Conservation (phyloP, 1,284 basidiomycete species). For the Grifola frondosa region DNA sequence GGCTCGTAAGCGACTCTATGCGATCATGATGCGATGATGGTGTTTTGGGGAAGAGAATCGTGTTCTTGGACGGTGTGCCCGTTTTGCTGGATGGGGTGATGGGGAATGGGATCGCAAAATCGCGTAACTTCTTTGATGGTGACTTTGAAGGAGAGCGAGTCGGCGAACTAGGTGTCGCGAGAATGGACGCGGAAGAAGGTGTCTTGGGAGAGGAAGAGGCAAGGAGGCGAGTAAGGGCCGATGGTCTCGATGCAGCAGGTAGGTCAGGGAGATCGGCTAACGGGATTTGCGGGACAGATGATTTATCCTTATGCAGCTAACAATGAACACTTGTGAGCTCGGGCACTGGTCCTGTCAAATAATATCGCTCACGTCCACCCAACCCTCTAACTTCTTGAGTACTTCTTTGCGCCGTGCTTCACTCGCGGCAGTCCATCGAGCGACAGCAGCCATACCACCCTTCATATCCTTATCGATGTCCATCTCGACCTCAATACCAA, state of each 20-base stretch:
- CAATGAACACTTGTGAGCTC: constrained; percentile 10
- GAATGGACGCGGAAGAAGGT: constrained; percentile 40
- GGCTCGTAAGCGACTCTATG: constrained; percentile 12
- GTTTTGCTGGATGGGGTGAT: constrained; percentile 39
- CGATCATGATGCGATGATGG: constrained; percentile 32
- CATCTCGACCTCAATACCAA: constrained; percentile 83
- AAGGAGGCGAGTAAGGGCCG: constrained; percentile 64
- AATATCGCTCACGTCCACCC: constrained; percentile 53
- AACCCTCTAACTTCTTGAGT: constrained; percentile 56
- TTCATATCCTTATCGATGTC: constrained; percentile 76
- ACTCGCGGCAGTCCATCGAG: constrained; percentile 73
- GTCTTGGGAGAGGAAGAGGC: constrained; percentile 70
- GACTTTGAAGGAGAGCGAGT: constrained; percentile 39
- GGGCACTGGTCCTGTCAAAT: neutral
- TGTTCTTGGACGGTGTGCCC: constrained; percentile 41
- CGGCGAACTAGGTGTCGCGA: constrained; percentile 47
- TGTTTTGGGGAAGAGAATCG: constrained; percentile 44
- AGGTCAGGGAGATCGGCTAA: constrained; percentile 65
- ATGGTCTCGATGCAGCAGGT: constrained; percentile 49
- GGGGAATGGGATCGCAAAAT: constrained; percentile 54
- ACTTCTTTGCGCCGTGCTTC: constrained; percentile 61
- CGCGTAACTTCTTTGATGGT: constrained; percentile 43
- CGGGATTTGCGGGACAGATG: constrained; percentile 57
- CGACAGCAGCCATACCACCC: constrained; percentile 80
- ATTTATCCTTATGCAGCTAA: constrained; percentile 50